These are phyloP conservation scores for Candida piceae DNA, from an alignment of 805 yeast species.

Conservation along the genomic window DNA sequence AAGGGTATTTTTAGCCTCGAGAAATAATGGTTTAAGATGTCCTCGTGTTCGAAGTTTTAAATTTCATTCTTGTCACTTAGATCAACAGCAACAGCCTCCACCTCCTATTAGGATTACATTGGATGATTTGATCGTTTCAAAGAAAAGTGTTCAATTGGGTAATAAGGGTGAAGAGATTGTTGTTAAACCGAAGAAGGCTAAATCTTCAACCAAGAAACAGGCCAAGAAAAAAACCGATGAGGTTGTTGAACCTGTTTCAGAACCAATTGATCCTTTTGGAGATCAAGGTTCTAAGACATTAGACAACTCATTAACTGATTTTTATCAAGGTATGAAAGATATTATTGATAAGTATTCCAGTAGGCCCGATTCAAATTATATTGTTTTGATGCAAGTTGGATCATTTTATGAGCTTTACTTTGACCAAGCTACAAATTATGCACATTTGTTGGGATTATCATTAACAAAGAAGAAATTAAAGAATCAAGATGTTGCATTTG, in stretches of 20 bases:
- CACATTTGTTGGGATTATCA: conserved; percentile 65
- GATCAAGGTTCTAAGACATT: conserved; percentile 15
- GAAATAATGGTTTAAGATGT: no score
- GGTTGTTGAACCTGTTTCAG: conserved; percentile 2
- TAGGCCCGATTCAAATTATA: conserved; percentile 30
- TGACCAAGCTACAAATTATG: conserved; percentile 77
- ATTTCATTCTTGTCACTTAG: no score
- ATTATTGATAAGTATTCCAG: conserved; percentile 21
- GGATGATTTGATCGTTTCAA: no score
- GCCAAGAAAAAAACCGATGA: no score
- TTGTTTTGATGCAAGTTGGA: conserved; percentile 77
- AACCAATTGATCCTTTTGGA: conserved; percentile 7
- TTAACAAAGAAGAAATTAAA: conserved; percentile 53
- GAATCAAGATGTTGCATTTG: conserved; percentile 60
- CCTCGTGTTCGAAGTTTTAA: no score
- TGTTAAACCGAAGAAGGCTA: no score
- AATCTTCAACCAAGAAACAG: no score
- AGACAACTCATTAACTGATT: conserved; percentile 22
- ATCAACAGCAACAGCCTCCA: no score
- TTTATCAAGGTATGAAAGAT: conserved; percentile 28
- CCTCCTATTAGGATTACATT: no score
- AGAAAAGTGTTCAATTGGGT: no score
- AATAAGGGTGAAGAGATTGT: no score
- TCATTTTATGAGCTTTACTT: conserved; percentile 84
- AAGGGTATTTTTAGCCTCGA: no score